Base-by-base conservation (phyloP, 148 eudicot species). In the Persicaria tinctoria region DNA sequence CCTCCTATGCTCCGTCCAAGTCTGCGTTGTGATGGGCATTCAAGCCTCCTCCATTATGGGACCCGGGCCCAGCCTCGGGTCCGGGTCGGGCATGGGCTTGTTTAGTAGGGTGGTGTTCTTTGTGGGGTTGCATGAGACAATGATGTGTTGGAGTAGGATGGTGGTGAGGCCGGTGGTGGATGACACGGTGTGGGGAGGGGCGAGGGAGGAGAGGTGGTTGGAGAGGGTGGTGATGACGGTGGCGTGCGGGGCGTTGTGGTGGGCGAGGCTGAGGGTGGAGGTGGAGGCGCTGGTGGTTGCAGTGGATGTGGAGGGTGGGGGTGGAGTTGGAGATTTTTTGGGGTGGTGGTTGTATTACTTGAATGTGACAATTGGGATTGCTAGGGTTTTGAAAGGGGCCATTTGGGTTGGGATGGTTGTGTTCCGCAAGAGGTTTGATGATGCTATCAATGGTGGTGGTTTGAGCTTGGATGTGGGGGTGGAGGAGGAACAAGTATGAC, bases 281-380 rank as follows among this genome's bases (percentile, higher is more conserved):
- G 87, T 91, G 73, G 97, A 89, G 76, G 62, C 88, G 2, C 72
- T 93, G 86, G 98, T 83, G 77, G 83, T 82, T 49, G 85, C 88
- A 70, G 86, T 85, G 59, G 89, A 83, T 85, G 76, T 86, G 51
- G 88, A 55, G 70, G 72, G 73, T 77, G 79, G 82, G 6, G 78
- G 72, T 78, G 80, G 83, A 6, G 76, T 89, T 59, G 88, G 77
- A 66, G 97, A 93, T 75, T 87, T 86, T 77, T 63, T 86, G 16
- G 93, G 96, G n/a, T 87, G 90, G 85, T 88, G 92, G 97, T 78
- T 93, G 86, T 93, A 85, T 85, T 91, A 88, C 63, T 53, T 91
- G 78, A 83, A 85, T n/a, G 90, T 86, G 76, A 82, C 83, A 5
- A 84, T 91, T 79, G 98, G 98, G 18, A 73, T 91, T 78, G 83